Evolutionary conservation across 2,329 filamentous ascomycete species (phyloP).

Genomic region (Hypocreales sp.): DNA sequence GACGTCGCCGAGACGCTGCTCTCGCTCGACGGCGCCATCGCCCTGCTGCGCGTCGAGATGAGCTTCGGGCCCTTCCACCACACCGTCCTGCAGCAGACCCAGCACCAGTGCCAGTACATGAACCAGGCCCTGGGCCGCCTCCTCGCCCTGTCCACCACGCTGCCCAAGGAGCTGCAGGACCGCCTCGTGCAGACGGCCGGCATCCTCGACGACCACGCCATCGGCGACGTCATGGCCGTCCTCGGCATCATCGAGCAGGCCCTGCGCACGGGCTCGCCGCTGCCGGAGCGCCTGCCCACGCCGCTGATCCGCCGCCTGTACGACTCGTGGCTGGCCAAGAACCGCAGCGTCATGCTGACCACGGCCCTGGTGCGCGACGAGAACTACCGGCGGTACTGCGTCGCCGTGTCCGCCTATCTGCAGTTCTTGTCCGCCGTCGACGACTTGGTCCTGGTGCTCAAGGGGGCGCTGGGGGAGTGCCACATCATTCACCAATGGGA

Average conservation of each 20-base stretch:
- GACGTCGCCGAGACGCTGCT: slow-evolving; percentile 13
- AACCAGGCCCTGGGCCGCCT: slow-evolving; percentile 18
- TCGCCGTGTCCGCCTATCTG: slow-evolving; percentile 26
- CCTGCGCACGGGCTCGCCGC: slow-evolving; percentile 27
- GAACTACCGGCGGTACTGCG: slow-evolving; percentile 28
- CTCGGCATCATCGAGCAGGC: slow-evolving; percentile 28
- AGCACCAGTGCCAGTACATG: slow-evolving; percentile 15
- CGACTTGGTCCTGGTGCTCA: slow-evolving; percentile 27
- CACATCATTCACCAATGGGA: slow-evolving; percentile 15
- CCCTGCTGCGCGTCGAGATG: slow-evolving; percentile 14
- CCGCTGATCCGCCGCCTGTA: slow-evolving; percentile 24
- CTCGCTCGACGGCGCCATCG: slow-evolving; percentile 10
- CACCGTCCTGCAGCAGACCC: slow-evolving; percentile 12
- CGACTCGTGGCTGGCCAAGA: slow-evolving; percentile 9
- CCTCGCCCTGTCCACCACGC: slow-evolving; percentile 14
- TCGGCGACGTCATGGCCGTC: slow-evolving; percentile 35
- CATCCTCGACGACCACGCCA: slow-evolving; percentile 23
- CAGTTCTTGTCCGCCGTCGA: slow-evolving; percentile 26
- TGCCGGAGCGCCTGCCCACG: slow-evolving; percentile 30
- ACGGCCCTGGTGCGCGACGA: slow-evolving; percentile 20
- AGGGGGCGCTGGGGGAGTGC: slow-evolving; percentile 25
- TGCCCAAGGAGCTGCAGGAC: slow-evolving; percentile 23
- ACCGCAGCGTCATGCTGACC: slow-evolving; percentile 13
- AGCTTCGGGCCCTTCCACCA: slow-evolving; percentile 15
- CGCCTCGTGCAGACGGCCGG: slow-evolving; percentile 22